Base-by-base conservation (phyloP, 371 early-diverging fungal genomes). In the Entomophthora muscae region DNA sequence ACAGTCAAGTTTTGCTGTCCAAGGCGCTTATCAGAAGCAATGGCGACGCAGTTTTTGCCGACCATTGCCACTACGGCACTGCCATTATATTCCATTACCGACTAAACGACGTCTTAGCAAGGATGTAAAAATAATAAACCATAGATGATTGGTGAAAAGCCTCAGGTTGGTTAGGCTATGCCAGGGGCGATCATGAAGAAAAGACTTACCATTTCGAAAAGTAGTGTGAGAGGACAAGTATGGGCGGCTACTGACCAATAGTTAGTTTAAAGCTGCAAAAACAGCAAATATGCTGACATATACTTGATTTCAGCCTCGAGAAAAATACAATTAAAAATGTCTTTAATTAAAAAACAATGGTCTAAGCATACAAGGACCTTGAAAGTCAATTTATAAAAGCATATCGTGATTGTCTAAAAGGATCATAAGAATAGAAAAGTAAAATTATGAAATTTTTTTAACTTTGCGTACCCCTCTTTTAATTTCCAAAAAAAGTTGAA, bases 21-120 rank as follows among this genome's bases (percentile, higher is more conserved):
- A 31, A 91, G 73, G 65, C 91, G 84, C 69, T 85, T 90, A 78
- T 99, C 99, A 31, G 91, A 83, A 1, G 97, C 98, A 68, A 99
- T 95, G 55, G 97, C 96, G 3, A 99, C 96, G 72, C 95, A 95
- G 74, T 89, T 82, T 75, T 98, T 97, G 71, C 99, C 99, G 53
- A 82, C 84, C 98, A 99, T 98, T 69, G 98, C 99, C 69, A 99
- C 89, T 63, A 99, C 78, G 66, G 95, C 90, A 70, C 88, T 84
- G 67, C 97, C 97, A 78, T 94, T 95, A 73, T 92, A 92, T 75
- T 84, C 79, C 87, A 88, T 88, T 74, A 88, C 85, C 64, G 81
- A 81, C 83, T 83, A 73, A 77, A 82, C 95, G 88, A 89, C 89
- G 62, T 10, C 42, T 42, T 5, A 17, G 17, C 42, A 5, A 42